A percentile compares a stretch with the other conserved stretches of the same genome.
Evolutionary conservation across 140 eudicot species (phyloP).

Genomic region (Flaveria floridana): DNA sequence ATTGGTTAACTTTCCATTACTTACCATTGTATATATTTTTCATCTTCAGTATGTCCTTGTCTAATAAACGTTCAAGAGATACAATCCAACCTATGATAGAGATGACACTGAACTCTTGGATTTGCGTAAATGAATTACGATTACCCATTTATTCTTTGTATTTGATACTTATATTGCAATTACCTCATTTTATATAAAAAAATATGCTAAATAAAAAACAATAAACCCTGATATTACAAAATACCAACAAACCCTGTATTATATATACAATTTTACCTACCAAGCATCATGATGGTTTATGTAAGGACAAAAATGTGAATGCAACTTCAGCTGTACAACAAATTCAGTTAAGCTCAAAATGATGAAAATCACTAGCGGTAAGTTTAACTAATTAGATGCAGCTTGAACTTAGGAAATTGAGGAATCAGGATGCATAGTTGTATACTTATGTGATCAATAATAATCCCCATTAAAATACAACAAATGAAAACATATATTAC

Average conservation of each 20-base stretch:
- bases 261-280: background rate
- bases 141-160: background rate
- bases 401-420: background rate
- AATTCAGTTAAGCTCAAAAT: slow-evolving; percentile 16
- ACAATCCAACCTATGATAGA: too few relatives aligned
- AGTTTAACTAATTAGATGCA: background rate
- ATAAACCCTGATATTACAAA: background rate
- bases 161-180: too few relatives aligned
- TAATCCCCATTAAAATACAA: background rate
- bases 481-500: slow-evolving; percentile 24
- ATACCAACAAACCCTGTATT: slow-evolving; percentile 1
- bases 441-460: slow-evolving; percentile 21
- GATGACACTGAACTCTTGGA: too few relatives aligned
- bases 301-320: slow-evolving; percentile 7
- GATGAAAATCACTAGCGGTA: background rate
- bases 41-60: too few relatives aligned
- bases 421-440: slow-evolving; percentile 11
- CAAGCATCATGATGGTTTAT: slow-evolving; percentile 15
- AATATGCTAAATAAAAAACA: background rate
- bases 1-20: too few relatives aligned
- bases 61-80: too few relatives aligned
- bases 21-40: too few relatives aligned
- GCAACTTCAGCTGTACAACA: background rate
- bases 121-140: background rate
- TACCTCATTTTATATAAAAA: background rate